These are phyloP conservation scores for Scolecobasidium constrictum DNA, from an alignment of 2,329 filamentous ascomycete species.

Conservation along the genomic window DNA sequence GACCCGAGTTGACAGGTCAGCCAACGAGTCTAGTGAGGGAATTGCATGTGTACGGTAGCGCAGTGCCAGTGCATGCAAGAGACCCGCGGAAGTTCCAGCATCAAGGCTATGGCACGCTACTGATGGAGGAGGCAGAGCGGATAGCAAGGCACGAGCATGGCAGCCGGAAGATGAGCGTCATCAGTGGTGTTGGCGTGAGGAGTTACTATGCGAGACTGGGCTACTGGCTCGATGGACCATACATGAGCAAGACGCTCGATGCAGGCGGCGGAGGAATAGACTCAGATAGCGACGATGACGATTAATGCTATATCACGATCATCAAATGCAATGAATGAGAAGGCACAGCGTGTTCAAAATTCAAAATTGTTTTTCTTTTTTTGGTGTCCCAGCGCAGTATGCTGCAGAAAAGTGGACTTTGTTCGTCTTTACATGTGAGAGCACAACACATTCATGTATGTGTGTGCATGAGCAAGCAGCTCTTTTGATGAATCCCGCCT, in stretches of 20 bases:
- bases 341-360: no score
- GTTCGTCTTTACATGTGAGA: no score
- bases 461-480: no score
- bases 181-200: conserved; percentile 91
- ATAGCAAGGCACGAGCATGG: conserved; percentile 93
- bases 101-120: conserved; percentile 85
- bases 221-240: conserved; percentile 87
- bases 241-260: conserved; percentile 36
- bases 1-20: conserved; percentile 74
- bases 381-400: no score
- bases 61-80: conserved; percentile 91
- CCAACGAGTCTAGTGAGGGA: conserved; percentile 88
- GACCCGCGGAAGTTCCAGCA: conserved; percentile 97
- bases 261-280: not conserved
- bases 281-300: conserved; percentile 5
- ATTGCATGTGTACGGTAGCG: conserved; percentile 91
- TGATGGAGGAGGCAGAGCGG: conserved; percentile 97
- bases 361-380: no score
- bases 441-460: no score
- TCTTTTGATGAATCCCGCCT: no score
- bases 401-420: no score
- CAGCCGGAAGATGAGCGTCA: conserved; percentile 89
- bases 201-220: conserved; percentile 92
- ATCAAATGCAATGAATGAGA: no score
- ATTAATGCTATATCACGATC: no score